Base-by-base conservation (phyloP, 306 rosid species). In the Sicyos baderoa region DNA sequence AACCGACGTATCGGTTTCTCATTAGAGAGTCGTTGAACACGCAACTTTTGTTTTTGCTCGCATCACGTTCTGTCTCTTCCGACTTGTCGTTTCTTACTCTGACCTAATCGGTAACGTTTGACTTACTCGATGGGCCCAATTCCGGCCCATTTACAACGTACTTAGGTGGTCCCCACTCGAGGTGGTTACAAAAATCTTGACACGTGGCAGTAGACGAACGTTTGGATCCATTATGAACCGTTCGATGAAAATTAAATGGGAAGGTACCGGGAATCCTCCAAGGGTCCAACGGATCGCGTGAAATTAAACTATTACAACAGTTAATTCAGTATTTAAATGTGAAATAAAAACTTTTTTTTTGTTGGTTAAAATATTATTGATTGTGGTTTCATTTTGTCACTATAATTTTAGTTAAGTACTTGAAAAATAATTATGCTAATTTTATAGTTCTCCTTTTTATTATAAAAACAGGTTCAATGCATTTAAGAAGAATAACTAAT, bases 1-100 rank as follows among this genome's bases (percentile, higher is more conserved):
- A 60, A 60, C 7, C 67, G 68, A 61, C 68, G 68, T 37, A 35
- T 61, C 68, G 68, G 67, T 32, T 57, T 61, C 68, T 61, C 48
- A 60, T 35, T 42, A 10, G 10, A 63, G 70, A 42, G 52, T 53
- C 70, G 70, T 63, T 63, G 32, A 63, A 63, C 14, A 10, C 18
- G n/a, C 29, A 18, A 18, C 52, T n/a, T 1, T 25, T n/a, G 18
- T 60, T 17, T 9, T 25, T 8, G 44, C 11, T 27, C 48, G 23
- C 51, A 40, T 18, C 51, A 37, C 69, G 16, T 40, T 19, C 29
- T 63, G 49, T 42, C 7, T 17, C 5, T 18, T 63, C 52, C 70
- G 70, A 63, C 19, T 44, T 63, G 70, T 63, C 70, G 70, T 63
- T 19, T 63, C 6, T n/a, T 4, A 9, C 17, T 32, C 19, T 42